These are phyloP conservation scores for Colletotrichum horii DNA, from an alignment of 2,329 filamentous ascomycete genomes.

Conservation along the genomic window DNA sequence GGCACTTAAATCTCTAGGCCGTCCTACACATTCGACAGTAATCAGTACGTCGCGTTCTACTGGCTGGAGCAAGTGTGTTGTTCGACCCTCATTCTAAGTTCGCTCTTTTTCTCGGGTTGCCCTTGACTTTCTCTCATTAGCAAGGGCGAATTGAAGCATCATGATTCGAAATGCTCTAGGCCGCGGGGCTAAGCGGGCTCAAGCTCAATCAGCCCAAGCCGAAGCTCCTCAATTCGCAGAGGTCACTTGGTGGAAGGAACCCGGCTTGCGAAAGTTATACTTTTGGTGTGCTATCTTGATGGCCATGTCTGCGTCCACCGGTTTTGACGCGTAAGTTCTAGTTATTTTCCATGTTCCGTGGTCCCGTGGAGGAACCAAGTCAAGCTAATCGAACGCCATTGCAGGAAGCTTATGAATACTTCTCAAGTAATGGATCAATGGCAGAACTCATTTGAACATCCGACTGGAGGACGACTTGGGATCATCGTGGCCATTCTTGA, in stretches of 20 bases:
- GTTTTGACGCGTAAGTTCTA: conserved; percentile 51
- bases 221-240: conserved; percentile 56
- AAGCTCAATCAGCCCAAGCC: conserved; percentile 33
- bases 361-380: neutral
- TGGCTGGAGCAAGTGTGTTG: neutral
- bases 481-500: conserved; percentile 56
- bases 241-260: conserved; percentile 61
- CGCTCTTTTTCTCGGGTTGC: neutral
- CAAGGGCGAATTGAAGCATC: neutral
- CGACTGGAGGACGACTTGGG: conserved; percentile 45
- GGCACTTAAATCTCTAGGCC: neutral
- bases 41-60: neutral
- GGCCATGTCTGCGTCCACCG: conserved; percentile 64
- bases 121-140: neutral
- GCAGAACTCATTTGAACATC: conserved; percentile 47
- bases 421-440: conserved; percentile 61
- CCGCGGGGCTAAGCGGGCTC: neutral
- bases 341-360: neutral
- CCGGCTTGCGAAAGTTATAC: conserved; percentile 61
- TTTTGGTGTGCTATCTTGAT: conserved; percentile 57
- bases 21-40: neutral
- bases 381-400: neutral
- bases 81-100: neutral
- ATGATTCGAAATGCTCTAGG: neutral
- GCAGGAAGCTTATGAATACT: conserved; percentile 59